Evolutionary conservation across 1,284 basidiomycete genomes (phyloP).

Genomic region (Tremellales sp.): DNA sequence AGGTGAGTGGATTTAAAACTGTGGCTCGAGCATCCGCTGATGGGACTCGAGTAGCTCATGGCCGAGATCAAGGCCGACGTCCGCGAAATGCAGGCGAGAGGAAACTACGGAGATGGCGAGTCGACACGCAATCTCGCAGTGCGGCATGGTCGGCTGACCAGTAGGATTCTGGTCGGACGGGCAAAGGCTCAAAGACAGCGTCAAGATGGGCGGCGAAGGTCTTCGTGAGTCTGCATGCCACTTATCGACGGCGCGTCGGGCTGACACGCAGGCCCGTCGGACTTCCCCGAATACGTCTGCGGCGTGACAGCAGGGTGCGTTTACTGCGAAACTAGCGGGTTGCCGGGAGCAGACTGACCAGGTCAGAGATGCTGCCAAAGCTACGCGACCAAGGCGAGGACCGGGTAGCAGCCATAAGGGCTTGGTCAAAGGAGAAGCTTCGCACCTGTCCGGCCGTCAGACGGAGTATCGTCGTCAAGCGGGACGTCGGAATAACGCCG

Average conservation of each 20-base stretch:
- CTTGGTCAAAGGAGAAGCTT: conserved; percentile 42
- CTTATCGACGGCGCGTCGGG: background rate
- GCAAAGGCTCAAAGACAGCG: conserved; percentile 34
- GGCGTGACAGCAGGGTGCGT: conserved; percentile 39
- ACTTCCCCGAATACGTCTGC: conserved; percentile 45
- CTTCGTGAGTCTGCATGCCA: conserved; percentile 20
- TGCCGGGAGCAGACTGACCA: background rate
- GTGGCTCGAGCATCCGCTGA: background rate
- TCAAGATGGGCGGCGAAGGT: conserved; percentile 36
- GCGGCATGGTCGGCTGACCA: background rate
- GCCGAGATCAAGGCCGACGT: conserved; percentile 43
- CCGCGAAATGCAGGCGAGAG: conserved; percentile 30
- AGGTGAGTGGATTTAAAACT: conserved; percentile 16
- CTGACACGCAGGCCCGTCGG: conserved; percentile 20
- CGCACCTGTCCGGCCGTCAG: conserved; percentile 38
- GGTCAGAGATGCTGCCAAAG: conserved; percentile 35
- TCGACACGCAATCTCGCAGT: too few species aligned
- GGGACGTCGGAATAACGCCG: conserved; percentile 29
- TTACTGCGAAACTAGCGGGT: background rate
- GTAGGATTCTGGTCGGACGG: conserved; percentile 46
- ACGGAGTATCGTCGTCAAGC: conserved; percentile 38
- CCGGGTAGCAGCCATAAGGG: conserved; percentile 23
- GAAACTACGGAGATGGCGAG: conserved; percentile 46
- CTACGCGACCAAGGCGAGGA: conserved; percentile 20
- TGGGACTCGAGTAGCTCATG: conserved; percentile 27